These are phyloP conservation scores for Caulochytrium protostelioides DNA, from an alignment of 371 early-diverging fungal genomes.

Conservation along the genomic window DNA sequence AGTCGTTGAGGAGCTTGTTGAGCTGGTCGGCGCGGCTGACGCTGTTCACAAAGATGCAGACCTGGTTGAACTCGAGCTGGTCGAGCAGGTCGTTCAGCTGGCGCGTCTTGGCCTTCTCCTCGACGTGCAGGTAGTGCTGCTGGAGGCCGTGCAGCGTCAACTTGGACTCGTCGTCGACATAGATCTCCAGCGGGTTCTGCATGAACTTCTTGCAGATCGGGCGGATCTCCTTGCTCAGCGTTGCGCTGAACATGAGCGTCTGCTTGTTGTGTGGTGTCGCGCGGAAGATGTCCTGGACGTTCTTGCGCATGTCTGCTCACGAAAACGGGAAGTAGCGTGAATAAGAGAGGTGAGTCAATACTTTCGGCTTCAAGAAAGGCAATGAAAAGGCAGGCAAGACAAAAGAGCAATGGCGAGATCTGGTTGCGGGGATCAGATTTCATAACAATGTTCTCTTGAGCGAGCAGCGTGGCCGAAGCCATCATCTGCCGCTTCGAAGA, in stretches of 20 bases:
- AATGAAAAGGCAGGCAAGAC: background rate
- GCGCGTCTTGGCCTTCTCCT: slow-evolving; percentile 77
- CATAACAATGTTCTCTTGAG: background rate
- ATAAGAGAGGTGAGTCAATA: slow-evolving; percentile 2
- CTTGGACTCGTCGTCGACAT: slow-evolving; percentile 95
- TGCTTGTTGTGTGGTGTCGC: slow-evolving; percentile 89
- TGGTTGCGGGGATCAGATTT: background rate
- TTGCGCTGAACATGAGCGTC: slow-evolving; percentile 96
- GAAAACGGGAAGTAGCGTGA: background rate
- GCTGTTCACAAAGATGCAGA: slow-evolving; percentile 92
- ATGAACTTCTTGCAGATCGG: slow-evolving; percentile 88
- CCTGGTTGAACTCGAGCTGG: slow-evolving; percentile 87
- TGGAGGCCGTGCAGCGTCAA: slow-evolving; percentile 90
- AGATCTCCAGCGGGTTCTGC: slow-evolving; percentile 91
- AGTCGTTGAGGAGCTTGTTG: slow-evolving; percentile 59
- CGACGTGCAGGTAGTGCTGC: slow-evolving; percentile 77
- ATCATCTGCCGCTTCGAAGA: slow-evolving; percentile 20
- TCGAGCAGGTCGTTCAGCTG: slow-evolving; percentile 83
- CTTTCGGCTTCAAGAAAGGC: background rate
- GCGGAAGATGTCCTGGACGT: slow-evolving; percentile 89
- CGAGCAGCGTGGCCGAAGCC: background rate
- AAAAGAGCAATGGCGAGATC: background rate
- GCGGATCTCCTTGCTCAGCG: slow-evolving; percentile 75
- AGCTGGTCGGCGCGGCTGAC: slow-evolving; percentile 68
- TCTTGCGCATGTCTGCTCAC: slow-evolving; percentile 71